phyloP scores from a whole-genome alignment of 1,284 basidiomycete genomes.

The Moesziomyces antarcticus region DNA sequence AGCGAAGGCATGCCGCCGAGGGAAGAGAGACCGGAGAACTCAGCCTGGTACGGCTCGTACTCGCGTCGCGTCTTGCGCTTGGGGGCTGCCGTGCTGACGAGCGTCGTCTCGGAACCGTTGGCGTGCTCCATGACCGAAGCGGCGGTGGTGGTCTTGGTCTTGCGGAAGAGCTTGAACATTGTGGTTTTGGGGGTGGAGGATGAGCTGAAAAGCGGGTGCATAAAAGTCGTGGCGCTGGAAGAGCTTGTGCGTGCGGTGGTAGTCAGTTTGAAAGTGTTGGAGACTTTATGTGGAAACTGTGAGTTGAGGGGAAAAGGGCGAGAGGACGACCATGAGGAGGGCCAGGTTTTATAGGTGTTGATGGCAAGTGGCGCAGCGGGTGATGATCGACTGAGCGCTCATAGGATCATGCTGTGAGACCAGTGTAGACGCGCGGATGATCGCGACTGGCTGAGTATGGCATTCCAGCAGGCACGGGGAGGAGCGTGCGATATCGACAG shows the following conservation, averaged over 20 bases:
- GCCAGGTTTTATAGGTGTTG: too few species aligned
- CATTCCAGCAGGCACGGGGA: too few species aligned
- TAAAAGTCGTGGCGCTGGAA: slow-evolving; percentile 1
- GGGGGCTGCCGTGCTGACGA: slow-evolving; percentile 4
- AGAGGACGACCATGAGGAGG: not conserved
- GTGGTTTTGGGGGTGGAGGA: slow-evolving; percentile 9
- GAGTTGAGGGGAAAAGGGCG: slow-evolving; percentile 1
- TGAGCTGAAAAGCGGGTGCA: slow-evolving; percentile 5
- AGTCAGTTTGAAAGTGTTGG: slow-evolving; percentile 2
- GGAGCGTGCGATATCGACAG: too few species aligned
- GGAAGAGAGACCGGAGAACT: slow-evolving; percentile 20
- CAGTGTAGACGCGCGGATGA: too few species aligned
- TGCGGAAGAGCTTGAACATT: slow-evolving; percentile 44
- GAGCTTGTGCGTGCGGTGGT: slow-evolving; percentile 2
- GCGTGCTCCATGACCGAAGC: slow-evolving; percentile 21
- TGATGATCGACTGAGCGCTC: too few species aligned
- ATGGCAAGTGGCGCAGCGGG: too few species aligned
- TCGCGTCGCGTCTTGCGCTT: slow-evolving; percentile 17
- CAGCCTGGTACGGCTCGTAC: slow-evolving; percentile 21
- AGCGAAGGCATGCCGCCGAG: slow-evolving; percentile 28
- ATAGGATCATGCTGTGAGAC: too few species aligned
- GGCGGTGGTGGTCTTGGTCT: slow-evolving; percentile 14
- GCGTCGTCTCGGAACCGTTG: slow-evolving; percentile 40
- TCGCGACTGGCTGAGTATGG: too few species aligned
- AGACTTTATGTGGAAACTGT: slow-evolving; percentile 2